A percentile compares a stretch with the other conserved stretches of the same genome.
These are phyloP conservation scores for Haberlea rhodopensis DNA, from an alignment of 257 asterid genomes.

Conservation along the genomic window DNA sequence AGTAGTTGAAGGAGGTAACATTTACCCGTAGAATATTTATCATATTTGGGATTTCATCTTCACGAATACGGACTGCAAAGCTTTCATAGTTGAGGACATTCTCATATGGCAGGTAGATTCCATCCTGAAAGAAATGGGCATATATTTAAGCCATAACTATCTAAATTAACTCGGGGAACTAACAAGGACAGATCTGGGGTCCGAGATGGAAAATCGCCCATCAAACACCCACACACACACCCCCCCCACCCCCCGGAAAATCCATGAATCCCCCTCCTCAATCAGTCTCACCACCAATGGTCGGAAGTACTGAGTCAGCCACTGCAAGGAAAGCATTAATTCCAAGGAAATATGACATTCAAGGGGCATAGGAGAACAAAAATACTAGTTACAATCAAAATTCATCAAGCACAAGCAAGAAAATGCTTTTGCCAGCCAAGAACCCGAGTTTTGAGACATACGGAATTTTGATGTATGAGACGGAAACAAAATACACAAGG, in stretches of 20 bases:
- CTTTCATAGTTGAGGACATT: slow-evolving; percentile 75
- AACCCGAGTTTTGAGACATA: neutral
- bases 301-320: neutral
- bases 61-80: slow-evolving; percentile 85
- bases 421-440: neutral
- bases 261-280: no score
- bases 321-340: neutral
- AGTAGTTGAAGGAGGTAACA: slow-evolving; percentile 25
- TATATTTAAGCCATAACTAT: neutral
- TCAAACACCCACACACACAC: no score
- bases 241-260: no score
- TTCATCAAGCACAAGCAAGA: neutral
- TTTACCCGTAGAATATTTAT: slow-evolving; percentile 72
- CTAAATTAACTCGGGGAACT: no score
- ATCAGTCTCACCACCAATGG: neutral
- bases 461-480: neutral
- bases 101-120: slow-evolving; percentile 91
- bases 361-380: neutral
- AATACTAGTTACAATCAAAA: neutral
- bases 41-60: slow-evolving; percentile 83
- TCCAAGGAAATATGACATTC: neutral
- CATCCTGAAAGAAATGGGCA: slow-evolving; percentile 60
- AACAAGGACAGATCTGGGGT: no score
- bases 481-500: neutral
- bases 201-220: no score